phyloP scores from a whole-genome alignment of 805 yeast species.

The Pichia cephalocereana region DNA sequence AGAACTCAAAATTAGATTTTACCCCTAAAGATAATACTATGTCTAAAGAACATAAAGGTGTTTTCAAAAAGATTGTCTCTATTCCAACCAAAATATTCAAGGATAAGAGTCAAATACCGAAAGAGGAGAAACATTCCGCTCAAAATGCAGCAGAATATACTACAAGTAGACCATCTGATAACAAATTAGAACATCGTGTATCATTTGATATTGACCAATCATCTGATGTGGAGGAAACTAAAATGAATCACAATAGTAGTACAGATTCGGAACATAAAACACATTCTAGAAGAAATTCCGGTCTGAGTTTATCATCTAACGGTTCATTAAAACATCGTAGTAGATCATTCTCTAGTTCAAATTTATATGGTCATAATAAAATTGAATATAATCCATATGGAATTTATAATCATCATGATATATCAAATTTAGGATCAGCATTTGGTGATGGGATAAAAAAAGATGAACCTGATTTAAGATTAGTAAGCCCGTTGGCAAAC shows the following conservation, averaged over 20 bases:
- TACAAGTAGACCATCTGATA: neutral
- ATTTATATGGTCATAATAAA: slow-evolving; percentile 17
- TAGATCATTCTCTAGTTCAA: neutral
- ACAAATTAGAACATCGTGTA: neutral
- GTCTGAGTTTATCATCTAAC: neutral
- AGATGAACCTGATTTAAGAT: slow-evolving; percentile 30
- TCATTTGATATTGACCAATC: neutral
- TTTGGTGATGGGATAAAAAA: slow-evolving; percentile 17
- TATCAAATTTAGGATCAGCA: slow-evolving; percentile 23
- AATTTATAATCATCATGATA: slow-evolving; percentile 27
- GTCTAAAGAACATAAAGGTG: neutral
- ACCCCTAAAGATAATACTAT: neutral
- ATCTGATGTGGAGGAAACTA: neutral
- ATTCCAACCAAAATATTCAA: neutral
- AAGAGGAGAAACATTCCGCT: neutral
- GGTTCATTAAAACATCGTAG: neutral
- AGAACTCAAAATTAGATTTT: neutral
- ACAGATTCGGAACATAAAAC: neutral
- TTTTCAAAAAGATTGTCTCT: neutral
- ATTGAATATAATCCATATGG: slow-evolving; percentile 61
- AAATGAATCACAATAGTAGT: neutral
- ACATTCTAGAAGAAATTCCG: neutral
- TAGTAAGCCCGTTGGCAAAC: slow-evolving; percentile 52
- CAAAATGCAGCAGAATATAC: neutral
- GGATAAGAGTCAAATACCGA: neutral